phyloP scores from a whole-genome alignment of 2,329 filamentous ascomycete genomes.

The Trichoderma sp. region DNA sequence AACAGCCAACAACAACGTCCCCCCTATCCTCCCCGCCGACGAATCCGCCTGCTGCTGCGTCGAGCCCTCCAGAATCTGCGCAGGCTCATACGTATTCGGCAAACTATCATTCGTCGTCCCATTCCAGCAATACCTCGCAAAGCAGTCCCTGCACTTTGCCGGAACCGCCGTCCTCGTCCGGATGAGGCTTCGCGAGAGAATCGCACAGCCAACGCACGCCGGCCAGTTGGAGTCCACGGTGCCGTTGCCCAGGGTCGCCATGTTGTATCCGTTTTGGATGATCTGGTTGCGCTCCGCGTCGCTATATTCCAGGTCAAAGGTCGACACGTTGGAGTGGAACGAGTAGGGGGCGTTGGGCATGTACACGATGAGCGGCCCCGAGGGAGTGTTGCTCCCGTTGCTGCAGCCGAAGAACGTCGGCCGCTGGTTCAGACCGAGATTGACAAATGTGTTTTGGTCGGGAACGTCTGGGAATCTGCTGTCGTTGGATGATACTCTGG shows the following conservation, averaged over 20 bases:
- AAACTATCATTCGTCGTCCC: constrained; percentile 52
- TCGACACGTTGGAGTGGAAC: constrained; percentile 71
- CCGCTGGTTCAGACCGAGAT: constrained; percentile 69
- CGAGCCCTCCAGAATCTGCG: constrained; percentile 4
- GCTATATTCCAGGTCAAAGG: constrained; percentile 67
- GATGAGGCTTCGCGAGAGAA: constrained; percentile 69
- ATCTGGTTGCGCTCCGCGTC: constrained; percentile 68
- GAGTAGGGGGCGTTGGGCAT: constrained; percentile 79
- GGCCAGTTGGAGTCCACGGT: constrained; percentile 72
- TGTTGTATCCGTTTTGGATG: constrained; percentile 78
- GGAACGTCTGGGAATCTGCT: constrained; percentile 74
- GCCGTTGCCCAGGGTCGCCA: constrained; percentile 75
- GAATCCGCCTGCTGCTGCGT: constrained; percentile 14
- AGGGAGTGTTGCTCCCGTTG: constrained; percentile 40
- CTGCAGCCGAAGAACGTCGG: constrained; percentile 80
- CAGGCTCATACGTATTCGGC: constrained; percentile 27
- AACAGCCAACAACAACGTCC: constrained; percentile 5
- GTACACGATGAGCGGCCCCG: constrained; percentile 73
- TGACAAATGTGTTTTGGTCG: constrained; percentile 75
- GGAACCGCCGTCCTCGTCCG: constrained; percentile 68
- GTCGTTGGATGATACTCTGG: constrained; percentile 57
- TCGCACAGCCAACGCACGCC: constrained; percentile 78
- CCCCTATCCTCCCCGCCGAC: constrained; percentile 13
- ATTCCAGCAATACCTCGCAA: constrained; percentile 82
- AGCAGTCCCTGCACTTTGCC: constrained; percentile 70